Evolutionary conservation across 371 early-diverging fungal species (phyloP).

Genomic region (Phascolomyces articulosus): DNA sequence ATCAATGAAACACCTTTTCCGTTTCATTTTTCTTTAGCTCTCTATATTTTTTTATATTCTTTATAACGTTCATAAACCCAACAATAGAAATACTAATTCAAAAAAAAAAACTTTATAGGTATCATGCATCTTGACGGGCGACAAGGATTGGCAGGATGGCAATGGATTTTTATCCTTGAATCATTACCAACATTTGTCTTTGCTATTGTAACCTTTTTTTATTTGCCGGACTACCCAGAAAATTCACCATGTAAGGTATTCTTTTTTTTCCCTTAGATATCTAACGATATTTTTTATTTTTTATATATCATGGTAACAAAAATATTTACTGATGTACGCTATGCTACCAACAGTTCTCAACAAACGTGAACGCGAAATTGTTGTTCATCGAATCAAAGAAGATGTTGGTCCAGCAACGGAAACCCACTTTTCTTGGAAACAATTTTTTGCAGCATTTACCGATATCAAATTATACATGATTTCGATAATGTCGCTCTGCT

Average conservation of each 20-base stretch:
- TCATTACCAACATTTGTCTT: conserved; percentile 69
- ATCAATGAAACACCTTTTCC: no score
- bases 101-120: no score
- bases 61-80: no score
- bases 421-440: conserved; percentile 60
- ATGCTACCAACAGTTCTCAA: no score
- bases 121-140: conserved; percentile 63
- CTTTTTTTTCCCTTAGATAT: not conserved
- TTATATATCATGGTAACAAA: not conserved
- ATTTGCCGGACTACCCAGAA: conserved; percentile 74
- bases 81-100: no score
- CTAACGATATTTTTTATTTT: no score
- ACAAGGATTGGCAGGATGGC: conserved; percentile 50
- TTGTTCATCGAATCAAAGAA: conserved; percentile 53
- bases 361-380: conserved; percentile 54
- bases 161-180: conserved; percentile 77
- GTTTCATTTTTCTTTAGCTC: no score
- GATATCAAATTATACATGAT: conserved; percentile 64
- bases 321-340: no score
- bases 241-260: conserved; percentile 19
- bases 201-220: conserved; percentile 57
- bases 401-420: conserved; percentile 68
- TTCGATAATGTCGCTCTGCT: conserved; percentile 57
- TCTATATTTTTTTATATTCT: no score
- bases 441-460: conserved; percentile 53